Evolutionary conservation across 345 rosid genomes (phyloP).

Genomic region (Pelargonium nanum): DNA sequence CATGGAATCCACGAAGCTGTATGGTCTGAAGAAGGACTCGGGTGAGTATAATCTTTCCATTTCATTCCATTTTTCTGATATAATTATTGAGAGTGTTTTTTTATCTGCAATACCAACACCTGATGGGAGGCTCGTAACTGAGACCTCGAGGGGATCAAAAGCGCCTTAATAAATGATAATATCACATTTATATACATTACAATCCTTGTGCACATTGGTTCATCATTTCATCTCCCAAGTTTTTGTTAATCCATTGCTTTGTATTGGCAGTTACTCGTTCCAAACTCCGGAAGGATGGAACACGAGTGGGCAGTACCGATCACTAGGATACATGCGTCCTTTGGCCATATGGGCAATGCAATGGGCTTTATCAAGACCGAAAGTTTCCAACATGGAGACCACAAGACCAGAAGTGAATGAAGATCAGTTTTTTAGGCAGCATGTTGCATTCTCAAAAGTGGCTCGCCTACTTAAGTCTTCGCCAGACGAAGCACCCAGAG

Average conservation of each 20-base stretch:
- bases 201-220: too few relatives aligned
- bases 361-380: slow-evolving; percentile 62
- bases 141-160: too few relatives aligned
- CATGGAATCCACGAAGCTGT: slow-evolving; percentile 63
- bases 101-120: background rate
- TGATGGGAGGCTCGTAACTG: too few relatives aligned
- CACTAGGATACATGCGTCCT: slow-evolving; percentile 75
- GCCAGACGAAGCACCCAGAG: slow-evolving; percentile 21
- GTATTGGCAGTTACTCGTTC: slow-evolving; percentile 51
- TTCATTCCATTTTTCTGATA: background rate
- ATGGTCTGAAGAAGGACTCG: slow-evolving; percentile 77
- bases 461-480: slow-evolving; percentile 67
- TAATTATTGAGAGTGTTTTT: too few relatives aligned
- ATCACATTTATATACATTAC: too few relatives aligned
- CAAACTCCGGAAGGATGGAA: slow-evolving; percentile 95
- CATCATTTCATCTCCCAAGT: background rate
- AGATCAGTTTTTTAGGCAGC: slow-evolving; percentile 25
- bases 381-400: slow-evolving; percentile 20
- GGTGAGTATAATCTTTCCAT: slow-evolving; percentile 31
- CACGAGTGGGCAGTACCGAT: slow-evolving; percentile 45
- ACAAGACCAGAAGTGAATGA: slow-evolving; percentile 20
- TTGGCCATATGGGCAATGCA: slow-evolving; percentile 95
- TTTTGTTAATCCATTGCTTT: background rate
- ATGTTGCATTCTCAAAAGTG: slow-evolving; percentile 48
- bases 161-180: too few relatives aligned